Evolutionary conservation across 2,329 filamentous ascomycete genomes (phyloP).

Genomic region (Fusarium sublunatum): DNA sequence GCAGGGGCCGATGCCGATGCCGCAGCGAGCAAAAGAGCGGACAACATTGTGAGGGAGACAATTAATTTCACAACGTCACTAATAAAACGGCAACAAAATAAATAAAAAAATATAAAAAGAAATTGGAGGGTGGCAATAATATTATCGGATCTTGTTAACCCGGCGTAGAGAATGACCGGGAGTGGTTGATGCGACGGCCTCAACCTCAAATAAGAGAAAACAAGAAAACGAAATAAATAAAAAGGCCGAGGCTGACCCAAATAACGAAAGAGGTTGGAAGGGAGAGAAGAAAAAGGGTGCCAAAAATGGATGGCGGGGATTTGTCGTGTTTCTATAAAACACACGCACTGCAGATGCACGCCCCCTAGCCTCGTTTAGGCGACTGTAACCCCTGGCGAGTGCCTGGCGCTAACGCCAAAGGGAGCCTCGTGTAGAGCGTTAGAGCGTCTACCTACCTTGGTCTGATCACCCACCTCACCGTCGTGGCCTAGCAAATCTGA

Average conservation of each 20-base stretch:
- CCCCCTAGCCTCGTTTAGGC: neutral
- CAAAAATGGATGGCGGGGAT: conserved; percentile 26
- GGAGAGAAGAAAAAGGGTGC: neutral
- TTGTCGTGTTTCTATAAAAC: conserved; percentile 28
- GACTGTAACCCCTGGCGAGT: conserved; percentile 2
- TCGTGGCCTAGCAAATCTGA: too few relatives aligned
- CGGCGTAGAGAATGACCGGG: conserved; percentile 47
- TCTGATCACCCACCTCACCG: neutral
- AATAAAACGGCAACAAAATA: neutral
- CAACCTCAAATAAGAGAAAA: neutral
- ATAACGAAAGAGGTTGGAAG: conserved; percentile 13
- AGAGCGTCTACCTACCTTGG: too few relatives aligned
- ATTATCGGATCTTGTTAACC: conserved; percentile 22
- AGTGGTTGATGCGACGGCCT: neutral
- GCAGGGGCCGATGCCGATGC: conserved; percentile 45
- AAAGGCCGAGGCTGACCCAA: conserved; percentile 2
- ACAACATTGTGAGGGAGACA: conserved; percentile 43
- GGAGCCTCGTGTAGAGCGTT: conserved; percentile 15
- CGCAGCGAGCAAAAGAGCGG: conserved; percentile 47
- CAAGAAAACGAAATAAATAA: conserved; percentile 2
- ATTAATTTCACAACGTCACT: neutral
- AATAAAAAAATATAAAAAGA: neutral
- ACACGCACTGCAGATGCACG: neutral
- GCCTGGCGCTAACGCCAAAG: conserved; percentile 28
- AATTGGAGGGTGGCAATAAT: conserved; percentile 1